Base-by-base conservation (phyloP, 768 basidiomycete species). In the Naganishia randhawae region DNA sequence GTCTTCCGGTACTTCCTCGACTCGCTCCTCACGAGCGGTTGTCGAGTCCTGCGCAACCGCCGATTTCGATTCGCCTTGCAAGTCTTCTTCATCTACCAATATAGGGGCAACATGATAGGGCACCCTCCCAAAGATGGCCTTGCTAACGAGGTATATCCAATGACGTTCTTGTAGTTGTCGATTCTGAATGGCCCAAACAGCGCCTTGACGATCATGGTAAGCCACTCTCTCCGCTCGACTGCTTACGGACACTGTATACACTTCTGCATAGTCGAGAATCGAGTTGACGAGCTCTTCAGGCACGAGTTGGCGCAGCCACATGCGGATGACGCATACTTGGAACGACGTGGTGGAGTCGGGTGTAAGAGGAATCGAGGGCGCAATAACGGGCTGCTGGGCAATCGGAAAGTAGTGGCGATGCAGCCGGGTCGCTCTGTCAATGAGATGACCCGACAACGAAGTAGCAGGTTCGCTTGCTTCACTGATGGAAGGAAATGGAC, bases 281-380 rank as follows among this genome's bases (percentile, higher is more conserved):
- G 45, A 45, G 33, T 64, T 51, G 63, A 64, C 63, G 3, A 64
- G 63, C 27, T 64, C 63, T 33, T 64, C 63, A 10, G 63, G 63
- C 0, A 64, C 33, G n/a, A 64, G 22, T 19, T 33, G 27, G 27
- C 45, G 10, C 29, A 64, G 19, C 16, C 11, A 51, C 45, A 64
- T 64, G 42, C 63, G 63, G 33, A 51, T 64, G 32, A 48, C 17
- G 57, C 57, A 61, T 61, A 61, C 57, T 41, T 61, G 57, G 10
- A 19, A 14, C 22, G 57, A 11, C 1, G 57, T 25, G 10, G 39
- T 61, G 39, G 19, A 41, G 37, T 61, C 57, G 3, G 57, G 57
- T 25, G 57, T 61, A 13, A 61, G 27, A 13, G 57, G 57, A n/a
- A 25, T 39, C 7, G 57, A 29, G 2, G 22, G 39, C 19, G n/a